phyloP scores from a whole-genome alignment of 2,329 filamentous ascomycete species.

The Aspergillus sp. region DNA sequence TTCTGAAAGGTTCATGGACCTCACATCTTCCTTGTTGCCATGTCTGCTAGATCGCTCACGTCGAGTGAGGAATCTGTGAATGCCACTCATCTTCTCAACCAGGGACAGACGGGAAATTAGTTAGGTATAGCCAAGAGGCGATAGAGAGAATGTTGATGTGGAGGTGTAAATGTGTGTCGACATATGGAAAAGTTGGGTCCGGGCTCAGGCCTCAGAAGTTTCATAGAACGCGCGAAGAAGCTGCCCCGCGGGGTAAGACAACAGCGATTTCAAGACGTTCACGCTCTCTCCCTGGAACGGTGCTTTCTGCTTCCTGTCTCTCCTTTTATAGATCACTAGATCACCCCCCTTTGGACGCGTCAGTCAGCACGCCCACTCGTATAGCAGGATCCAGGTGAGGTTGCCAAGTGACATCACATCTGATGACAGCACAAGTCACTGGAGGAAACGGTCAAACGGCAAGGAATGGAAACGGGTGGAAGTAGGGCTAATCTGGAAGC shows the following conservation, averaged over 20 bases:
- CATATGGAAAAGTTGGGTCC: conserved; percentile 22
- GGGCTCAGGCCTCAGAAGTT: conserved; percentile 30
- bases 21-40: conserved; percentile 36
- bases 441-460: neutral
- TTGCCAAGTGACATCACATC: conserved; percentile 21
- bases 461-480: neutral
- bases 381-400: conserved; percentile 19
- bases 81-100: conserved; percentile 35
- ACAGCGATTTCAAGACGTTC: conserved; percentile 1
- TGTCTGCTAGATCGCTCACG: conserved; percentile 34
- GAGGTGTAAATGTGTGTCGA: conserved; percentile 12
- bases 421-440: conserved; percentile 1
- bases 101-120: conserved; percentile 1
- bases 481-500: neutral
- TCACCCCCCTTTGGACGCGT: too few species aligned
- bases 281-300: conserved; percentile 17
- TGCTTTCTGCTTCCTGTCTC: conserved; percentile 15
- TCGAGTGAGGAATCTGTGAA: conserved; percentile 42
- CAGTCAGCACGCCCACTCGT: conserved; percentile 7
- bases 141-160: neutral
- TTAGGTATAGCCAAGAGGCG: conserved; percentile 2
- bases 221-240: conserved; percentile 16
- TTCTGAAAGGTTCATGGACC: neutral
- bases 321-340: too few species aligned
- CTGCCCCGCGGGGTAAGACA: conserved; percentile 7